Evolutionary conservation across 1,284 basidiomycete species (phyloP).

Genomic region (Melampsora larici-populina): DNA sequence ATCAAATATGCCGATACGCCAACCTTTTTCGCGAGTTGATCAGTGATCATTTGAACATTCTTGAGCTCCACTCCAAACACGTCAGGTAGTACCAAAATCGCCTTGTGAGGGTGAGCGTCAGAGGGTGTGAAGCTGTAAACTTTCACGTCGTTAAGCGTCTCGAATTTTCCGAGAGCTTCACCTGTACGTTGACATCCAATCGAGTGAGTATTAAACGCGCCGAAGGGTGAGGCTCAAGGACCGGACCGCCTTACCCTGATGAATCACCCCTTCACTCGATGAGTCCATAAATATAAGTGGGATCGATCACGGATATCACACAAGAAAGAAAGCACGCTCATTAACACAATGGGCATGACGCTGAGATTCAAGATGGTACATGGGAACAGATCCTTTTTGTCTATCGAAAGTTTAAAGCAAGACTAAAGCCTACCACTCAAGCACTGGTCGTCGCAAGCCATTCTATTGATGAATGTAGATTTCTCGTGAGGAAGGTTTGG

Average conservation of each 20-base stretch:
- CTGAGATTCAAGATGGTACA: too few relatives aligned
- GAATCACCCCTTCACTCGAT: too few relatives aligned
- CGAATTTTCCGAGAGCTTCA: conserved; percentile 8
- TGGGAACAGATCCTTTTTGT: too few relatives aligned
- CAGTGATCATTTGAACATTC: conserved; percentile 21
- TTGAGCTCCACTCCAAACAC: conserved; percentile 21
- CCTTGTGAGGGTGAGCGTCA: conserved; percentile 8
- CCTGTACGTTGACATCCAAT: neutral
- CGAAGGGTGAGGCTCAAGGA: too few relatives aligned
- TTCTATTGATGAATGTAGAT: neutral
- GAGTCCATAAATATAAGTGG: too few relatives aligned
- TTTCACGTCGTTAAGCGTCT: conserved; percentile 1
- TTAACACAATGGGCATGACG: too few relatives aligned
- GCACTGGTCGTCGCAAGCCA: conserved; percentile 1
- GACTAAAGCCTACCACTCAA: neutral
- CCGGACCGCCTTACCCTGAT: too few relatives aligned
- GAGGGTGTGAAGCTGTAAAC: conserved; percentile 34
- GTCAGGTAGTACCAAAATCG: conserved; percentile 28
- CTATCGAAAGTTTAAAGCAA: neutral
- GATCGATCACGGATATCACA: too few relatives aligned
- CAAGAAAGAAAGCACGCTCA: too few relatives aligned
- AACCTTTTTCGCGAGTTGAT: conserved; percentile 12
- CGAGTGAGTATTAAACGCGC: too few relatives aligned
- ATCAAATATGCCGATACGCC: conserved; percentile 20
- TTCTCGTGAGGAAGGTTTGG: too few relatives aligned